These are phyloP conservation scores for Porodaedalea pini DNA, from an alignment of 1,284 basidiomycete species.

Conservation along the genomic window DNA sequence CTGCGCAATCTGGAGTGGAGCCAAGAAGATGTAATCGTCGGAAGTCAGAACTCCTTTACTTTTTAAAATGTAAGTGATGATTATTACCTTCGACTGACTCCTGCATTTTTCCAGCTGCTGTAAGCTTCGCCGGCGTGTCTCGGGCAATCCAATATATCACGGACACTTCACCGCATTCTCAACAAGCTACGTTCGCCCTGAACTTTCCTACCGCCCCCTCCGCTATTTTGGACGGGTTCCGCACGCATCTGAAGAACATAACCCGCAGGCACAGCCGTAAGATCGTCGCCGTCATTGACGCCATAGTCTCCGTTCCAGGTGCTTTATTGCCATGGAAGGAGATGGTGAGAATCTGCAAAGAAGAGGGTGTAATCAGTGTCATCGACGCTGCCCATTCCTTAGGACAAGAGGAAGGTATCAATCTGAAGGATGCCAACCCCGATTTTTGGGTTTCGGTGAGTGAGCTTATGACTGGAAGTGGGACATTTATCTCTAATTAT, in stretches of 20 bases:
- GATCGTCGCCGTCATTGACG: conserved; percentile 73
- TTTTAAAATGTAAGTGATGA: not conserved
- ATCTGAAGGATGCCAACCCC: conserved; percentile 55
- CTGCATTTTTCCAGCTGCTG: conserved; percentile 43
- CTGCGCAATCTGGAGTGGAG: conserved; percentile 58
- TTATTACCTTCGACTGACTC: too few species aligned
- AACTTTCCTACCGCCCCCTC: conserved; percentile 63
- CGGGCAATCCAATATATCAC: conserved; percentile 56
- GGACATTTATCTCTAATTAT: not conserved
- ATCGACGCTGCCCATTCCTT: conserved; percentile 86
- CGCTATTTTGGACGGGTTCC: conserved; percentile 56
- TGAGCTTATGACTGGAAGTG: conserved; percentile 16
- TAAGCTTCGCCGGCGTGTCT: conserved; percentile 63
- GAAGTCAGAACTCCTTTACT: conserved; percentile 34
- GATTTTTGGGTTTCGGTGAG: conserved; percentile 81
- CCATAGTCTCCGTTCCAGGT: conserved; percentile 70
- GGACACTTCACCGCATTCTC: conserved; percentile 55
- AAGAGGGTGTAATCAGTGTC: conserved; percentile 65
- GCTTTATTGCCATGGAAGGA: conserved; percentile 77
- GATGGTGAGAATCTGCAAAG: conserved; percentile 65
- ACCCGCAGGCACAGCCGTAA: conserved; percentile 36
- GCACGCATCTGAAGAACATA: conserved; percentile 37
- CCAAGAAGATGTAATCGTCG: conserved; percentile 47
- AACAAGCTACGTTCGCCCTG: conserved; percentile 47
- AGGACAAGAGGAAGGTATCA: conserved; percentile 43